phyloP scores from a whole-genome alignment of 2,329 filamentous ascomycete species.

The Hypoxylon sp. region DNA sequence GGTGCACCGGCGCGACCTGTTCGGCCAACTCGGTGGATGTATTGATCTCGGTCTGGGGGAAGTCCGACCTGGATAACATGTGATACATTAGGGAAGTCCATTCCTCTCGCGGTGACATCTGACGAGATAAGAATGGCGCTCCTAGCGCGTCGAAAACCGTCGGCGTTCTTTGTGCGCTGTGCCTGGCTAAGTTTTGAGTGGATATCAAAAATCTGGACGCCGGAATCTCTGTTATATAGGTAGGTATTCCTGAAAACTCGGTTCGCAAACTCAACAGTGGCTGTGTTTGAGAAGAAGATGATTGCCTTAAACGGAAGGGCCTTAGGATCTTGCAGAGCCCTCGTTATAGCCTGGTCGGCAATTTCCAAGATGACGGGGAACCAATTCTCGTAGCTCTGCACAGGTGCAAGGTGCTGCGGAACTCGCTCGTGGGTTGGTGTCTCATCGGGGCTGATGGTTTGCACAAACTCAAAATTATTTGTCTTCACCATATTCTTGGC shows the following conservation, averaged over 20 bases:
- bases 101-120: slow-evolving; percentile 84
- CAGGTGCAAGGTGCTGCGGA: slow-evolving; percentile 80
- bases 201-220: slow-evolving; percentile 71
- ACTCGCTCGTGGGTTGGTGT: slow-evolving; percentile 87
- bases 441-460: slow-evolving; percentile 88
- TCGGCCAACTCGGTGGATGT: slow-evolving; percentile 83
- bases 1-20: slow-evolving; percentile 82
- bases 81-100: slow-evolving; percentile 87
- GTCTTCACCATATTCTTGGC: slow-evolving; percentile 84
- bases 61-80: slow-evolving; percentile 82
- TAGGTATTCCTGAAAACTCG: slow-evolving; percentile 69
- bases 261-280: slow-evolving; percentile 76
- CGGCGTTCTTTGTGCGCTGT: slow-evolving; percentile 77
- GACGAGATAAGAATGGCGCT: slow-evolving; percentile 81
- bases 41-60: slow-evolving; percentile 76
- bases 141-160: slow-evolving; percentile 76
- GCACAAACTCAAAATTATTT: slow-evolving; percentile 86
- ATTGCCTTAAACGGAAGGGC: slow-evolving; percentile 91
- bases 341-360: slow-evolving; percentile 70
- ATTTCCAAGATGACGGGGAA: slow-evolving; percentile 85
- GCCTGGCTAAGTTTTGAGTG: slow-evolving; percentile 83
- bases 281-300: slow-evolving; percentile 87
- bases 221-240: slow-evolving; percentile 54
- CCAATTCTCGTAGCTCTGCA: slow-evolving; percentile 80
- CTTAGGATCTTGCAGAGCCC: slow-evolving; percentile 58